phyloP scores from a whole-genome alignment of 2,329 filamentous ascomycete species.

The Chaetomiaceae sp. region DNA sequence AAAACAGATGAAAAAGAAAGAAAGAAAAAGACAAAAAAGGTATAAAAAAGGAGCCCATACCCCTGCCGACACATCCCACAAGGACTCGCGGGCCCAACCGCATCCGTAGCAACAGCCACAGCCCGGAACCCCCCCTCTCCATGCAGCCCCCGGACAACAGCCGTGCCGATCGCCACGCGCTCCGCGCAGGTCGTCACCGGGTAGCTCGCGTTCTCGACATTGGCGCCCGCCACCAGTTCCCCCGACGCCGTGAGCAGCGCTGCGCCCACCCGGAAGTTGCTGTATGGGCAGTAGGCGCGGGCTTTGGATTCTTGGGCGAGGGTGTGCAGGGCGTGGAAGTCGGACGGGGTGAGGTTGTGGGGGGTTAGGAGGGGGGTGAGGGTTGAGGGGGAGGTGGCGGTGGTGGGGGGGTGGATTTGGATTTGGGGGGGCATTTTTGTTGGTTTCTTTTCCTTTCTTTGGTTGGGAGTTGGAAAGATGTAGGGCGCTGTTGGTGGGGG shows the following conservation, averaged over 20 bases:
- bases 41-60: too few relatives aligned
- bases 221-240: conserved; percentile 65
- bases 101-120: conserved; percentile 80
- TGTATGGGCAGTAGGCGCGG: conserved; percentile 88
- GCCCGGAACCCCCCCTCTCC: conserved; percentile 62
- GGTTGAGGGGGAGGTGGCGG: conserved; percentile 26
- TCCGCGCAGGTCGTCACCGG: conserved; percentile 96
- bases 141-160: conserved; percentile 55
- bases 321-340: conserved; percentile 60
- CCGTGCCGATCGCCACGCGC: conserved; percentile 78
- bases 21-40: conserved; percentile 55
- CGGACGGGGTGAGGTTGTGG: conserved; percentile 51
- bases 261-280: conserved; percentile 83
- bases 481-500: background rate
- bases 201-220: conserved; percentile 90
- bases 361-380: conserved; percentile 36
- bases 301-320: conserved; percentile 67
- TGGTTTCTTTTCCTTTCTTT: too few relatives aligned
- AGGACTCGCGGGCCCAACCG: conserved; percentile 63
- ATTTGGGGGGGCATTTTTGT: background rate
- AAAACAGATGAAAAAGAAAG: conserved; percentile 22
- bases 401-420: conserved; percentile 17
- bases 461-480: background rate
- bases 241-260: conserved; percentile 61
- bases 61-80: conserved; percentile 96